Evolutionary conservation across 1,139 yeast genomes (phyloP).

Genomic region (Diutina rugosa): DNA sequence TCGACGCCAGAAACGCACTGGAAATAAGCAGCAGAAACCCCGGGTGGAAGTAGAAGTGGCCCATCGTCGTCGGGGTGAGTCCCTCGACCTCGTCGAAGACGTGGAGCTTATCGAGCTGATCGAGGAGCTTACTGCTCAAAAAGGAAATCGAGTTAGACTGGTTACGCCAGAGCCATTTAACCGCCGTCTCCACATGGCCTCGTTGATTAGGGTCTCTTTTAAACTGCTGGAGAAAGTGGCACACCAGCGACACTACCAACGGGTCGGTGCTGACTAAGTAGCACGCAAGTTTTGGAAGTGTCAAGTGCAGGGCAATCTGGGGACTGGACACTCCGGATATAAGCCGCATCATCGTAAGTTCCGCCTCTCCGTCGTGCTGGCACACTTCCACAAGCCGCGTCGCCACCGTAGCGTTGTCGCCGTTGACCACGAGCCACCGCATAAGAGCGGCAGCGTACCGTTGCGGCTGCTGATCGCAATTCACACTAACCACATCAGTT

Average conservation of each 20-base stretch:
- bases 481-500: background rate
- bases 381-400: background rate
- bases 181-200: background rate
- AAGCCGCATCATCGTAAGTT: background rate
- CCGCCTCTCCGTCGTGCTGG: background rate
- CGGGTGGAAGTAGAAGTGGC: background rate
- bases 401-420: background rate
- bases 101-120: background rate
- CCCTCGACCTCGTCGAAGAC: background rate
- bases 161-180: background rate
- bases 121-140: background rate
- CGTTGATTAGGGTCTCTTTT: background rate
- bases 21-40: background rate
- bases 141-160: background rate
- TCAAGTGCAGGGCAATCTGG: background rate
- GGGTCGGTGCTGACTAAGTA: background rate
- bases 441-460: background rate
- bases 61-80: background rate
- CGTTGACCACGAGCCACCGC: background rate
- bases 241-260: background rate
- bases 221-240: background rate
- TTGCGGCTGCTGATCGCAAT: background rate
- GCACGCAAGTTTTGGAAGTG: background rate
- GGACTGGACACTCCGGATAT: background rate
- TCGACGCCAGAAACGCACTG: background rate